Conservation (phyloP, 441 rosid species). For the Pelargonium cotyledonis region DNA sequence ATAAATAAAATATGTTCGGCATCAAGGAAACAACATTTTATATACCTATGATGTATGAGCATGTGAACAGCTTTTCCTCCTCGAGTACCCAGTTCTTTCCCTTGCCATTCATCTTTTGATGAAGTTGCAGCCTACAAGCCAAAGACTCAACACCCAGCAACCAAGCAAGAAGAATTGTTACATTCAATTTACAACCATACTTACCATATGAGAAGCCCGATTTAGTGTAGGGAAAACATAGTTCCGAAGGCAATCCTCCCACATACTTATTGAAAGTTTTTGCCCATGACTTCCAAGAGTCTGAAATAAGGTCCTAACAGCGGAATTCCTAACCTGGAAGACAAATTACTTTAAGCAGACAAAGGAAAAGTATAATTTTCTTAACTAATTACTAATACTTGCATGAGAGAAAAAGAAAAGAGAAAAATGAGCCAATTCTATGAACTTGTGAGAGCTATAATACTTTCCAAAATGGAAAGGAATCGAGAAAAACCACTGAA, state of each 20-base stretch:
- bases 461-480: not conserved
- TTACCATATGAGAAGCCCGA: constrained; percentile 93
- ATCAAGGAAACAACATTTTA: constrained; percentile 18
- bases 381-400: not conserved
- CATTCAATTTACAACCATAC: constrained; percentile 15
- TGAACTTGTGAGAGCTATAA: not conserved
- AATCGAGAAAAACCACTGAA: not conserved
- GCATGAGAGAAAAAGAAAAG: no score
- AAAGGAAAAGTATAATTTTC: not conserved
- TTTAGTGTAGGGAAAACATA: constrained; percentile 87
- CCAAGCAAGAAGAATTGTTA: constrained; percentile 16
- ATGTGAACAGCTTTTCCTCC: constrained; percentile 98
- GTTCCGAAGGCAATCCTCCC: constrained; percentile 99
- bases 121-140: constrained; percentile 85
- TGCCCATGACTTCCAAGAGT: constrained; percentile 95
- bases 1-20: not conserved
- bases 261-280: constrained; percentile 85
- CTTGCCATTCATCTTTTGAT: constrained; percentile 98
- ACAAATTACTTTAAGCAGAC: constrained; percentile 13
- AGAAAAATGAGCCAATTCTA: not conserved
- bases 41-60: constrained; percentile 97
- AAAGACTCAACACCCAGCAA: constrained; percentile 20
- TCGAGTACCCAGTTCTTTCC: constrained; percentile 92
- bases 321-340: constrained; percentile 93
- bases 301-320: constrained; percentile 94